Evolutionary conservation across 2,329 filamentous ascomycete species (phyloP).

Genomic region (Hortaea sp.): DNA sequence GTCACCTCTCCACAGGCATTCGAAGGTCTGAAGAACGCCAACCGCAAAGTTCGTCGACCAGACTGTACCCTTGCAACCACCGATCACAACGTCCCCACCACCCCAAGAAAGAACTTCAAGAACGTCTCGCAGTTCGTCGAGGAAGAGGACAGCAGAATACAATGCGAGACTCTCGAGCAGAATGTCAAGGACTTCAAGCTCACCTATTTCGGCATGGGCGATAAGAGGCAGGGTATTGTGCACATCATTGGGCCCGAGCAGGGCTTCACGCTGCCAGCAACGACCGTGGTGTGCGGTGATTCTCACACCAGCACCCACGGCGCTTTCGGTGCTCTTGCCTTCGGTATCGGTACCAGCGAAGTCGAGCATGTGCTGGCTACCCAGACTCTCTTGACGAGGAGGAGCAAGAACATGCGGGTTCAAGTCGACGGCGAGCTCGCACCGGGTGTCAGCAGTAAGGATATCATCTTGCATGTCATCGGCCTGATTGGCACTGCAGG

Average conservation of each 20-base stretch:
- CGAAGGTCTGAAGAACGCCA: constrained; percentile 84
- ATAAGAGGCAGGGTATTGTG: constrained; percentile 95
- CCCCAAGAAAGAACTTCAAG: constrained; percentile 83
- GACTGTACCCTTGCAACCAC: constrained; percentile 96
- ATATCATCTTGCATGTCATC: constrained; percentile 86
- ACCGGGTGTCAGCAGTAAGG: constrained; percentile 90
- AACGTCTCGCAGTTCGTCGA: constrained; percentile 89
- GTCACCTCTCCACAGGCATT: constrained; percentile 99
- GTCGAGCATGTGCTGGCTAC: constrained; percentile 97
- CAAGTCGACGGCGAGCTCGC: constrained; percentile 85
- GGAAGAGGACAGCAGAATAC: constrained; percentile 83
- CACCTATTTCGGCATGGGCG: constrained; percentile 92
- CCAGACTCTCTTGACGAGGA: constrained; percentile 85
- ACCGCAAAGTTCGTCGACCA: constrained; percentile 76
- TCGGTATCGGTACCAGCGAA: constrained; percentile 95
- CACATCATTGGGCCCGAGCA: constrained; percentile 98
- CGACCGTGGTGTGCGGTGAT: constrained; percentile 94
- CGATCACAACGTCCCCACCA: constrained; percentile 94
- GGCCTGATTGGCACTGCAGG: constrained; percentile 90
- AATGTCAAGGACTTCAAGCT: constrained; percentile 95
- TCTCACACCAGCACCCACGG: constrained; percentile 97
- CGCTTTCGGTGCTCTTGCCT: constrained; percentile 87
- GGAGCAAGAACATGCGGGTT: constrained; percentile 98
- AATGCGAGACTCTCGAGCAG: constrained; percentile 92
- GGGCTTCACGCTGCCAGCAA: constrained; percentile 93